Evolutionary conservation across 768 basidiomycete genomes (phyloP), one percentile per base, ranked within the genome.

Genomic region (Leccinum variicolor): DNA sequence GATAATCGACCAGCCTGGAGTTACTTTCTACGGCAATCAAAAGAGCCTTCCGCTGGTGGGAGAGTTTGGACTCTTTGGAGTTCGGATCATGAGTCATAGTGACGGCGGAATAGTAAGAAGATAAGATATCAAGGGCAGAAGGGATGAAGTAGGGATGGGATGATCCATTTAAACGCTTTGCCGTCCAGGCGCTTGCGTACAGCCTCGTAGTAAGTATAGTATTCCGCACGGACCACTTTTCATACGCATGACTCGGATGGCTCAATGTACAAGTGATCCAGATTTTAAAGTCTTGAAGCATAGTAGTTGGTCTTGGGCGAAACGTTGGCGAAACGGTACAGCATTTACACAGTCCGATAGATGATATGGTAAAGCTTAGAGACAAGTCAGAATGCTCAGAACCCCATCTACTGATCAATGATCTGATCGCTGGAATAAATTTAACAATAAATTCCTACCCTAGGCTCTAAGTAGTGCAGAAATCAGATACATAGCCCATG

Each of bases 21-120:
- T 60, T 61, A 23, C 58, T 6, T 43, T 36, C 8, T n/a, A 69
- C 56, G 39, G 57, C 71, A 41, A 72, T 64, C 56, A 71, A 62
- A 43, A 72, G 62, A 1, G 57, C 69, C 26, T 26, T 26, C 51
- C 57, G 70, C 21, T 41, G 50, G 31, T 57, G 29, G 46, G 15
- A 2, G 2, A 4, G 25, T 25, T 25, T 4, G 25, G 26, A 26
- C 26, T 26, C 26, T 52, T 39, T 26, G 17, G 54, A 17, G 21
- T 49, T 39, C 36, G 36, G 48, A 51, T 17, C 23, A 25, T 11
- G 9, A 29, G 46, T 6, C 66, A 68, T 68, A 4, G 31, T 39
- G 45, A 23, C 26, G 26, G 26, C 26, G 26, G 26, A 26, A 26
- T 26, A 26, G 26, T 53, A 31, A 14, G 14, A 13, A 56, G 64